These are phyloP conservation scores for Penicillium sp. DNA, from an alignment of 2,329 filamentous ascomycete species.

Conservation along the genomic window DNA sequence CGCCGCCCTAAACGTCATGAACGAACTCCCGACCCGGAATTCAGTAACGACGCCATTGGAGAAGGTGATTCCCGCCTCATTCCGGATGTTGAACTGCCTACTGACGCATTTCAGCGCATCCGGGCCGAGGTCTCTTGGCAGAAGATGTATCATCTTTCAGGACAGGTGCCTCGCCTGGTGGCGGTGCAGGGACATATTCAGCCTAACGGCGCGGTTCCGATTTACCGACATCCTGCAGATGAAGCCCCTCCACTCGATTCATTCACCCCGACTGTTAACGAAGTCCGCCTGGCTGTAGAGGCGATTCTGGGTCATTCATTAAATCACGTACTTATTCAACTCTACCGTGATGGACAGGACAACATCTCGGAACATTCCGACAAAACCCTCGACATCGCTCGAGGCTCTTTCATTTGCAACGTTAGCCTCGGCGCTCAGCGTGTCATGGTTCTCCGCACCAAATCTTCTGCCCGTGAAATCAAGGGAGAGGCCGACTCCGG, in stretches of 20 bases:
- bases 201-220: slow-evolving; percentile 67
- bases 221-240: slow-evolving; percentile 94
- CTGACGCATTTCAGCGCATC: slow-evolving; percentile 65
- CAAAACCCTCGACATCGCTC: slow-evolving; percentile 88
- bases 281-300: slow-evolving; percentile 68
- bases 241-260: slow-evolving; percentile 73
- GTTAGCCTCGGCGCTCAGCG: slow-evolving; percentile 89
- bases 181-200: slow-evolving; percentile 77
- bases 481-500: slow-evolving; percentile 33
- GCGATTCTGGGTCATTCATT: slow-evolving; percentile 71
- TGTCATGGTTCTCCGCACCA: slow-evolving; percentile 82
- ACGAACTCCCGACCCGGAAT: slow-evolving; percentile 4
- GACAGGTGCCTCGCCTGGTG: slow-evolving; percentile 86
- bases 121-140: slow-evolving; percentile 80
- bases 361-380: slow-evolving; percentile 97
- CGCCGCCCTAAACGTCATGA: slow-evolving; percentile 28
- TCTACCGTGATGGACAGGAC: slow-evolving; percentile 84
- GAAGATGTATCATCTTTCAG: slow-evolving; percentile 87
- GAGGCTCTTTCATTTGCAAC: slow-evolving; percentile 81
- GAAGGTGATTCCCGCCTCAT: slow-evolving; percentile 79
- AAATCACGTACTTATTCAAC: slow-evolving; percentile 90
- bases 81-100: slow-evolving; percentile 62
- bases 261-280: slow-evolving; percentile 71
- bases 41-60: slow-evolving; percentile 52
- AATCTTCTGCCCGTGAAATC: slow-evolving; percentile 42